Percentiles rank a stretch among this genome's conserved stretches.
Conservation (phyloP, 768 basidiomycete species). For the Daedalea quercina region DNA sequence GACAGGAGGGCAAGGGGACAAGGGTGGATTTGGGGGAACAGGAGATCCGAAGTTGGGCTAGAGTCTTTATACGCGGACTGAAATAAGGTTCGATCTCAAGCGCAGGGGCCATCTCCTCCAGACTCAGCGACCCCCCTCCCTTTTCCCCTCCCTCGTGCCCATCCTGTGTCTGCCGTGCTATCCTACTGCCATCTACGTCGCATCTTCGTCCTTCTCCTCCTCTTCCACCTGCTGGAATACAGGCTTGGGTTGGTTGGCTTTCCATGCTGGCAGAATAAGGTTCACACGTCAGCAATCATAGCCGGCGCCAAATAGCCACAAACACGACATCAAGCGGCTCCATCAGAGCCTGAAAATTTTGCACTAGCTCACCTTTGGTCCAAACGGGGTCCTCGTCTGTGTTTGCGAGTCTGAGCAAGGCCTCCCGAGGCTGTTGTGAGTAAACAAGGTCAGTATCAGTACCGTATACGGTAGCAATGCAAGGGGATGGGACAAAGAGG, state of each 20-base stretch:
- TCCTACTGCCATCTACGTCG: slow-evolving; percentile 23
- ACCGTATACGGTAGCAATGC: slow-evolving; percentile 1
- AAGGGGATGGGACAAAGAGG: slow-evolving; percentile 10
- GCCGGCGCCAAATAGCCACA: slow-evolving; percentile 36
- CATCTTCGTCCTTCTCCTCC: slow-evolving; percentile 49
- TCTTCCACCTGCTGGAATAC: slow-evolving; percentile 66
- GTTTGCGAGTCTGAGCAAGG: slow-evolving; percentile 88
- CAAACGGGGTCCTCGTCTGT: slow-evolving; percentile 72
- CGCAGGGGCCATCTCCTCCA: slow-evolving; percentile 57
- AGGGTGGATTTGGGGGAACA: slow-evolving; percentile 66
- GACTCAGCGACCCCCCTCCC: slow-evolving; percentile 15
- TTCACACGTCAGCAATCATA: slow-evolving; percentile 26
- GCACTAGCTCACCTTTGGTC: slow-evolving; percentile 64
- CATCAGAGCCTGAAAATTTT: slow-evolving; percentile 17
- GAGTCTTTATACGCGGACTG: slow-evolving; percentile 74
- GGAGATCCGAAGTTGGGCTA: slow-evolving; percentile 57
- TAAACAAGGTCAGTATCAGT: slow-evolving; percentile 1
- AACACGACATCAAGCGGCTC: slow-evolving; percentile 26
- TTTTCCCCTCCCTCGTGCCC: slow-evolving; percentile 18
- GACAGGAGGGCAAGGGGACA: slow-evolving; percentile 23
- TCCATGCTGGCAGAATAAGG: slow-evolving; percentile 61
- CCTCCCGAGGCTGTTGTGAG: slow-evolving; percentile 80
- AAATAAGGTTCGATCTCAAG: slow-evolving; percentile 84
- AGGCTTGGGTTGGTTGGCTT: slow-evolving; percentile 76
- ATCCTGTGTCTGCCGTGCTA: slow-evolving; percentile 15